These are phyloP conservation scores for Madurella fahalii DNA, from an alignment of 2,329 filamentous ascomycete species.

Conservation along the genomic window DNA sequence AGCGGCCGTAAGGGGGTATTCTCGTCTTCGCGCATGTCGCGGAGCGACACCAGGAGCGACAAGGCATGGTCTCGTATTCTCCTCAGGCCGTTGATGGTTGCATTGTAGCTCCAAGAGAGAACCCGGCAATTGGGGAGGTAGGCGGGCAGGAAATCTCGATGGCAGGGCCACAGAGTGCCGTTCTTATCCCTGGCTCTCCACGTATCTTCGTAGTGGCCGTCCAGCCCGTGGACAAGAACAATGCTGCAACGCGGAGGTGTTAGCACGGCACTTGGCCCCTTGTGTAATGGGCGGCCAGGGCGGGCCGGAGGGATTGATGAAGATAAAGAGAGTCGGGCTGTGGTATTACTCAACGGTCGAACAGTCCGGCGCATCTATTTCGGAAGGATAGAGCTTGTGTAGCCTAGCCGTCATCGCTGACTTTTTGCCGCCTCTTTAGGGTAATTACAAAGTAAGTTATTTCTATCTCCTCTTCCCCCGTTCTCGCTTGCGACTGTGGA, in stretches of 20 bases:
- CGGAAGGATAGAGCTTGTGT: too few species aligned
- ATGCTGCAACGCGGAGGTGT: background rate
- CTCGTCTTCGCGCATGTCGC: background rate
- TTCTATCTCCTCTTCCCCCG: too few species aligned
- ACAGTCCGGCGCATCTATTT: too few species aligned
- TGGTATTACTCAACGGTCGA: too few species aligned
- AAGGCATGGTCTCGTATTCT: background rate
- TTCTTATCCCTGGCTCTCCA: background rate
- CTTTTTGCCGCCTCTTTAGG: too few species aligned
- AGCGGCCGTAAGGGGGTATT: background rate
- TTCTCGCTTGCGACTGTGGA: too few species aligned
- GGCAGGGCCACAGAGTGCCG: background rate
- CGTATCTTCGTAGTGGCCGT: background rate
- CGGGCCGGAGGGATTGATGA: too few species aligned
- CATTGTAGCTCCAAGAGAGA: background rate
- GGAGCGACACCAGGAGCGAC: background rate
- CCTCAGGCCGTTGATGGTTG: background rate
- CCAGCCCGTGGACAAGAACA: background rate
- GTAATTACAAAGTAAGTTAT: too few species aligned
- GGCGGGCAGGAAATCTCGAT: background rate
- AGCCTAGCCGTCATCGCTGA: too few species aligned
- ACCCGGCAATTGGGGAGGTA: background rate
- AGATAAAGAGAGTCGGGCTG: too few species aligned
- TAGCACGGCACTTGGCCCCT: too few species aligned
- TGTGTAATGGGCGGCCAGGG: too few species aligned